Conservation (phyloP, 2,329 filamentous ascomycete species). For the Cladophialophora carrionii region DNA sequence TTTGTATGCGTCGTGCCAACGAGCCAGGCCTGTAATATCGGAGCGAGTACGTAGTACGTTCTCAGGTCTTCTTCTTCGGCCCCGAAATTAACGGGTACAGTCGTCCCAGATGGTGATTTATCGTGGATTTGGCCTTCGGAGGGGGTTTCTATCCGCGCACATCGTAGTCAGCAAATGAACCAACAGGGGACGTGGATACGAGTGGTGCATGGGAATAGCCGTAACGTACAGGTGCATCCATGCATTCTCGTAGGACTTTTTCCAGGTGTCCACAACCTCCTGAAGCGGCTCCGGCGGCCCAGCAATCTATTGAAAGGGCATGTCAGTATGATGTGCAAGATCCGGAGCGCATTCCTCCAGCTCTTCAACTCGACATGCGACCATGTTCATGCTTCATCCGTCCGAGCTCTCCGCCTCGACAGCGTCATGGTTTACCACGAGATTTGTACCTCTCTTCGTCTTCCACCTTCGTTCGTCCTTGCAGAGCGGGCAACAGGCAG, state of each 20-base stretch:
- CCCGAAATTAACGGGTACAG: conserved; percentile 74
- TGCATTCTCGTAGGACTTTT: conserved; percentile 66
- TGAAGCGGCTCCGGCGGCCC: conserved; percentile 47
- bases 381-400: neutral
- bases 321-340: conserved; percentile 21
- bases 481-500: neutral
- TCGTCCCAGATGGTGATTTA: conserved; percentile 89
- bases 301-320: conserved; percentile 46
- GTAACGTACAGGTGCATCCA: conserved; percentile 74
- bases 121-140: conserved; percentile 64
- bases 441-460: neutral
- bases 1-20: neutral
- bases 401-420: neutral
- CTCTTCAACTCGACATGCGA: neutral
- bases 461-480: too few relatives aligned
- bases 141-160: conserved; percentile 54
- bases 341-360: neutral
- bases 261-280: conserved; percentile 64
- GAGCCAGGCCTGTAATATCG: neutral
- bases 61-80: conserved; percentile 65
- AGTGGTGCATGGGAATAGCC: neutral
- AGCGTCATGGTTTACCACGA: neutral
- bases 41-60: conserved; percentile 23
- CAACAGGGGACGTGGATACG: neutral
- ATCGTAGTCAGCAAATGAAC: conserved; percentile 10